Conservation (phyloP, 1,139 yeast genomes). For the Nakaseomyces sp. region DNA sequence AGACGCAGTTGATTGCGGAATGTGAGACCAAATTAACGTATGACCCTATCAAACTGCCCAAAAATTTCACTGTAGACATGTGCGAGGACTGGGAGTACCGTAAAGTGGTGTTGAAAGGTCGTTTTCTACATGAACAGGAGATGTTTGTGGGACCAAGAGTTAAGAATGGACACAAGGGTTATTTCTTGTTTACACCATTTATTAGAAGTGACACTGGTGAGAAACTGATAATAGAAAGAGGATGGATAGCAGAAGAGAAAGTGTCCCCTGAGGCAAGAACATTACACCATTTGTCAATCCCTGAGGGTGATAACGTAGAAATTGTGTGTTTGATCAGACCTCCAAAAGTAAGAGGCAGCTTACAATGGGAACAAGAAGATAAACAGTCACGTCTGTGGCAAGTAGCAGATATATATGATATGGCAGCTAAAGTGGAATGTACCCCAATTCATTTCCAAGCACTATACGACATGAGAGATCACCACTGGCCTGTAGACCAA, state of each 20-base stretch:
- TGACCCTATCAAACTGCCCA: constrained; percentile 66
- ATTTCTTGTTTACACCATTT: constrained; percentile 73
- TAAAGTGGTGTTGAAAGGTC: constrained; percentile 63
- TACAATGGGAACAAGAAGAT: constrained; percentile 73
- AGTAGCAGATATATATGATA: constrained; percentile 70
- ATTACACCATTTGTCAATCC: constrained; percentile 58
- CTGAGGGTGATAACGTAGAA: constrained; percentile 59
- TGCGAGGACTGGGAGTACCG: constrained; percentile 71
- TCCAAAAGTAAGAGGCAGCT: constrained; percentile 58
- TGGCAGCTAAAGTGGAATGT: constrained; percentile 54
- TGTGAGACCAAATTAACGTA: constrained; percentile 75
- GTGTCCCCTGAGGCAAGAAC: constrained; percentile 58
- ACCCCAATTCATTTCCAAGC: constrained; percentile 75
- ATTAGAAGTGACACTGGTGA: constrained; percentile 68
- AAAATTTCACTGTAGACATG: constrained; percentile 37
- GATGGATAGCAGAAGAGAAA: constrained; percentile 78
- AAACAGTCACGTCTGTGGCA: constrained; percentile 52
- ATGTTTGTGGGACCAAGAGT: constrained; percentile 88
- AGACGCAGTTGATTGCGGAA: constrained; percentile 68
- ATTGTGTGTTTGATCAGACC: constrained; percentile 65
- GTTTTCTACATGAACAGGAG: constrained; percentile 76
- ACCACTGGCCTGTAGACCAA: constrained; percentile 20
- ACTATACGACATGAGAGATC: constrained; percentile 55
- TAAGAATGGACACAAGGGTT: constrained; percentile 69
- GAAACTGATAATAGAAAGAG: constrained; percentile 70